Conservation (phyloP, 1,284 basidiomycete genomes). For the Naganishia liquefaciens region DNA sequence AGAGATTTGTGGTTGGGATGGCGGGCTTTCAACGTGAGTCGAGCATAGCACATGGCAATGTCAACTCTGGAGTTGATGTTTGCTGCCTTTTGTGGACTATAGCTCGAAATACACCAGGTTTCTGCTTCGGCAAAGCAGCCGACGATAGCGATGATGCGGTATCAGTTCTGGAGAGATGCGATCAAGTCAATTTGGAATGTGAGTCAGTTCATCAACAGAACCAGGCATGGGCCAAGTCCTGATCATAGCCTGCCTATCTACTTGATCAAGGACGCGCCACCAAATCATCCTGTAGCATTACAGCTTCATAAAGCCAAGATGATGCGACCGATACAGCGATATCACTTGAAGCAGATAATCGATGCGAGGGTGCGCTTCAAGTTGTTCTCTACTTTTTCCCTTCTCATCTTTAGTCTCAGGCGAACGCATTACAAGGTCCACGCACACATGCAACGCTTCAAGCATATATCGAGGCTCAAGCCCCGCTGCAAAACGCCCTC, state of each 20-base stretch:
- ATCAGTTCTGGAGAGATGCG: slow-evolving; percentile 91
- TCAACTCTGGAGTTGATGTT: too few species aligned
- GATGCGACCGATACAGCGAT: slow-evolving; percentile 55
- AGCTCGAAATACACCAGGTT: slow-evolving; percentile 81
- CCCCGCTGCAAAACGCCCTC: slow-evolving; percentile 75
- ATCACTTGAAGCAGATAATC: slow-evolving; percentile 80
- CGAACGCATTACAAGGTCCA: slow-evolving; percentile 69
- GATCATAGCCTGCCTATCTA: slow-evolving; percentile 34
- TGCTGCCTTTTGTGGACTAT: not conserved
- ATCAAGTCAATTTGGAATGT: slow-evolving; percentile 68
- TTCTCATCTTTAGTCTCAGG: slow-evolving; percentile 56
- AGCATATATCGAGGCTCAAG: slow-evolving; percentile 68
- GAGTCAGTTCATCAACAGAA: slow-evolving; percentile 44
- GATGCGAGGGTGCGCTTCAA: slow-evolving; percentile 69
- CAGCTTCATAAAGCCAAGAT: slow-evolving; percentile 67
- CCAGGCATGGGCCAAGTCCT: too few species aligned
- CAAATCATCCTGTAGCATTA: slow-evolving; percentile 78
- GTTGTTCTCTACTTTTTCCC: slow-evolving; percentile 21
- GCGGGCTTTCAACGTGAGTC: slow-evolving; percentile 81
- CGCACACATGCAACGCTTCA: slow-evolving; percentile 68
- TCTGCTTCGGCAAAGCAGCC: slow-evolving; percentile 76
- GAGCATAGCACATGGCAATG: too few species aligned
- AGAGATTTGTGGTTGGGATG: slow-evolving; percentile 74
- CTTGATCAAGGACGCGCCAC: slow-evolving; percentile 65
- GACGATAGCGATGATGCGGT: slow-evolving; percentile 79